Evolutionary conservation across 2,329 filamentous ascomycete species (phyloP).

Genomic region (Cytospora mali): DNA sequence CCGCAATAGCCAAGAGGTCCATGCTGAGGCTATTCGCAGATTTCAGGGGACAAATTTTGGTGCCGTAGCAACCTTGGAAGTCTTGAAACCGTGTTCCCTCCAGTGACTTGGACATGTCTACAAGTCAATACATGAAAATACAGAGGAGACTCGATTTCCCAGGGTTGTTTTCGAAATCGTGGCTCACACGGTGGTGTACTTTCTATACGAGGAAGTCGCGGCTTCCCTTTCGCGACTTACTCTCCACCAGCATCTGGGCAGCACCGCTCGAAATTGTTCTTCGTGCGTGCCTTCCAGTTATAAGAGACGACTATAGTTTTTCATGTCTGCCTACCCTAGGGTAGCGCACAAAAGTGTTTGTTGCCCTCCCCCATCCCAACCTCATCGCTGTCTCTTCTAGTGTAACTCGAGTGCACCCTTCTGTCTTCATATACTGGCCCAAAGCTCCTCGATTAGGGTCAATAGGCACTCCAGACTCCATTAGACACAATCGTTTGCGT

Average conservation of each 20-base stretch:
- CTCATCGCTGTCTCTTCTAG: background rate
- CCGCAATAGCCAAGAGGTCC: background rate
- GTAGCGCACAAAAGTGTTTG: background rate
- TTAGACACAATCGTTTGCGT: background rate
- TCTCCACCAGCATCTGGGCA: background rate
- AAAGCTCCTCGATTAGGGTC: background rate
- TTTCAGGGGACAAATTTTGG: background rate
- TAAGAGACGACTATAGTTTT: background rate
- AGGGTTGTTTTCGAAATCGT: no score
- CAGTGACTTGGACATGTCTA: no score
- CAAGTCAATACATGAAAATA: background rate
- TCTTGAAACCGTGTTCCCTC: no score
- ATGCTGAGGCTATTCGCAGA: background rate
- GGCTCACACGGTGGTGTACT: background rate
- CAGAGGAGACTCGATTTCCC: background rate
- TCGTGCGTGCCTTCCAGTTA: background rate
- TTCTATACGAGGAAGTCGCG: background rate
- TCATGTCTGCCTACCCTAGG: background rate
- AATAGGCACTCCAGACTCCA: background rate
- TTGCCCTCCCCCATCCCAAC: background rate
- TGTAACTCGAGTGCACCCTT: background rate
- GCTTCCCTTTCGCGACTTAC: background rate
- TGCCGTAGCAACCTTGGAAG: no score
- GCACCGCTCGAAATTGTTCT: background rate
- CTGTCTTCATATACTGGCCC: background rate